phyloP scores from a whole-genome alignment of 2,329 filamentous ascomycete genomes.

The Colletotrichum caudatum region DNA sequence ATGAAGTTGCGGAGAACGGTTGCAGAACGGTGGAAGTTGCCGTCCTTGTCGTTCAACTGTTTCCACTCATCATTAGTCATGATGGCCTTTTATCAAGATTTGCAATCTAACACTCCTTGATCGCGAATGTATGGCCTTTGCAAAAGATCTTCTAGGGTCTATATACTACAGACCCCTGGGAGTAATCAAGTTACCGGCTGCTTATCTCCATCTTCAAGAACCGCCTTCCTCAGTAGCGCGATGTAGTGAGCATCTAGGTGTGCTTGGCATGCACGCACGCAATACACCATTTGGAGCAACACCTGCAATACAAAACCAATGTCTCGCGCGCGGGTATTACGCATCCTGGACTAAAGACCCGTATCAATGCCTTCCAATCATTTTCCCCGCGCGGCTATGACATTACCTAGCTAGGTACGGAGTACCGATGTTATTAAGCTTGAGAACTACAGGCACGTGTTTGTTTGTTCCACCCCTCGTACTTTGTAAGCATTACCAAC shows the following conservation, averaged over 20 bases:
- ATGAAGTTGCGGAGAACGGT: slow-evolving; percentile 76
- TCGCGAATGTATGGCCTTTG: no score
- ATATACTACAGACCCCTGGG: neutral
- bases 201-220: neutral
- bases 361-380: no score
- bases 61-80: neutral
- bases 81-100: neutral
- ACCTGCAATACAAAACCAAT: neutral
- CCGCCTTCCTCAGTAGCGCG: neutral
- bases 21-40: neutral
- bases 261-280: neutral
- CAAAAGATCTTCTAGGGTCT: neutral
- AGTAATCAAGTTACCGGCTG: neutral
- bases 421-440: neutral
- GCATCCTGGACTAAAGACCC: neutral
- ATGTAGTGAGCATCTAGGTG: no score
- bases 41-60: neutral
- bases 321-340: slow-evolving; percentile 9
- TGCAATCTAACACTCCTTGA: neutral
- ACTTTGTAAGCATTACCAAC: neutral
- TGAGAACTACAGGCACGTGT: neutral
- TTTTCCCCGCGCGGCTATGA: neutral
- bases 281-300: neutral
- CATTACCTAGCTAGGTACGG: neutral
- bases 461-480: no score